Evolutionary conservation across 2,329 filamentous ascomycete species (phyloP), one percentile per base, ranked within the genome.

Genomic region (Neofusicoccum parvum): DNA sequence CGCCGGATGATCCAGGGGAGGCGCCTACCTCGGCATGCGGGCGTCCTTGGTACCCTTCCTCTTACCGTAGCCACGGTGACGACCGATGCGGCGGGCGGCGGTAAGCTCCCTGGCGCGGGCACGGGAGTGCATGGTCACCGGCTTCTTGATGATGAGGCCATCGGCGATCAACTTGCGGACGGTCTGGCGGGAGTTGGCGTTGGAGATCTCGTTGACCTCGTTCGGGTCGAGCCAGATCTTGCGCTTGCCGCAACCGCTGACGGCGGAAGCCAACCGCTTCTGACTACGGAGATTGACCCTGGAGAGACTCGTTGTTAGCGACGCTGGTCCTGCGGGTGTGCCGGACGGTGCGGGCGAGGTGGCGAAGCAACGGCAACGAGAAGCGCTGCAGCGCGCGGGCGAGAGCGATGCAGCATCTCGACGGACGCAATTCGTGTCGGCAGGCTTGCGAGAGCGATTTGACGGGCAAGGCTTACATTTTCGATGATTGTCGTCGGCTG

Each of bases 171-270:
- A 92, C 89, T 99, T 99, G 88, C 96, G 94, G 90, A 99, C 91
- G 77, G 94, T 97, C 88, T 98, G 94, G 80, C 95, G 94, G 79
- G 94, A 98, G 92, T 99, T 99, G 90, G 95, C 95, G 85, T 97
- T 98, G 87, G 92, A 93, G 87, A 99, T 99, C 87, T 99, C 95
- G 88, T 86, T 95, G 86, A 94, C 89, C 88, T 99, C 95, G 84
- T 96, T 98, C 84, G 95, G 95, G 86, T 99, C 95, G 82, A 99
- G 94, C 95, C 95, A 99, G 87, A 99, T 96, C 92, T 99, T 99
- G 90, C 94, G 92, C 92, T 99, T 90, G 83, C 95, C 95, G 87
- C 92, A 96, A 88, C 93, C 93, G 83, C 97, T 92, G 84, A 99
- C 95, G 85, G 94, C 92, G 81, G 95, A 92, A 83, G 95, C 95